phyloP scores from a whole-genome alignment of 2,329 filamentous ascomycete species.

The Pseudogymnoascus sp. region DNA sequence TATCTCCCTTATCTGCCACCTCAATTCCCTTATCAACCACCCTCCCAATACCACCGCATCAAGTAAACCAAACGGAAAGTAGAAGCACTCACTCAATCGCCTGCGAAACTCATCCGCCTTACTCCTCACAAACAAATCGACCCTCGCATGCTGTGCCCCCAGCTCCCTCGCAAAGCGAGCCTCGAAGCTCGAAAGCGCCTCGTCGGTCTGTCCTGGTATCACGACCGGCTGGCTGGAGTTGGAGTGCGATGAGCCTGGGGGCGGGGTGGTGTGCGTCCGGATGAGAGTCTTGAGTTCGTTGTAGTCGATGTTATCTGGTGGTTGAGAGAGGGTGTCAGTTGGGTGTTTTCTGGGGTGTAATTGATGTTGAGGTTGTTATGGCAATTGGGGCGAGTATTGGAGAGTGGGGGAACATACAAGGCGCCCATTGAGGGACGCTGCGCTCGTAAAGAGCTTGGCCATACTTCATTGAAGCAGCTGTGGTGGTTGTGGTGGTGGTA shows the following conservation, averaged over 20 bases:
- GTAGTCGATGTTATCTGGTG: constrained; percentile 77
- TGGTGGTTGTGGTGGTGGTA: background rate
- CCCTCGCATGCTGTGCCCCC: constrained; percentile 66
- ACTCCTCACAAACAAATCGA: constrained; percentile 70
- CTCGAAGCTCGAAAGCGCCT: constrained; percentile 56
- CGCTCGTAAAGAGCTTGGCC: constrained; percentile 65
- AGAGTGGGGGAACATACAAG: constrained; percentile 45
- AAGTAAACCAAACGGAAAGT: background rate
- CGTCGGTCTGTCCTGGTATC: constrained; percentile 64
- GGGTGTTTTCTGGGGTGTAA: background rate
- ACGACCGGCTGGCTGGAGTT: constrained; percentile 47
- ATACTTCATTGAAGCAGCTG: constrained; percentile 57
- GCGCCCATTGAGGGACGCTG: constrained; percentile 75
- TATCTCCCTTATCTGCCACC: background rate
- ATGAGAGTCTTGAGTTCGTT: constrained; percentile 80
- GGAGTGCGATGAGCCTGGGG: constrained; percentile 46
- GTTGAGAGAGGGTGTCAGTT: background rate
- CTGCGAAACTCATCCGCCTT: constrained; percentile 72
- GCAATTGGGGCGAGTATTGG: constrained; percentile 9
- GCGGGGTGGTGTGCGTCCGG: constrained; percentile 67
- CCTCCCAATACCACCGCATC: background rate
- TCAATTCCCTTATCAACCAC: background rate
- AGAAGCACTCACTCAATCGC: constrained; percentile 38
- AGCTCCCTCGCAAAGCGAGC: constrained; percentile 64
- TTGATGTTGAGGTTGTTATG: background rate